Conservation (phyloP, 176 grass and related monocot genomes). For the Urochloa ruziziensis region DNA sequence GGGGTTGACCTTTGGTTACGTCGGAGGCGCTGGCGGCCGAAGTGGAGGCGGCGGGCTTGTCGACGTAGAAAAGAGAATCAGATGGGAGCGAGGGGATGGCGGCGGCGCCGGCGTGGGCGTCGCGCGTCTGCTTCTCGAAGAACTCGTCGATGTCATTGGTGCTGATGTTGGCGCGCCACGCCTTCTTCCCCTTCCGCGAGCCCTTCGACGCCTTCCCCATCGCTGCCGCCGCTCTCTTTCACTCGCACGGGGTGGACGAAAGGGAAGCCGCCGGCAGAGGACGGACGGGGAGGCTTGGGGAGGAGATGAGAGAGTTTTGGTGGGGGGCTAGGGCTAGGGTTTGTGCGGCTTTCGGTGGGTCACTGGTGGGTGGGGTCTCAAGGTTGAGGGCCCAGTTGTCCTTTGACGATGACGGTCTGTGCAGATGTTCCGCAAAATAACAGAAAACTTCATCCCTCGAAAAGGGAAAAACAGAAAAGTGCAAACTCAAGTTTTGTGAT, state of each 20-base stretch:
- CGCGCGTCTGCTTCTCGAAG: conserved; percentile 75
- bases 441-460: neutral
- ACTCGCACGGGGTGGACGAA: neutral
- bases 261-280: neutral
- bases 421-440: neutral
- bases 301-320: neutral
- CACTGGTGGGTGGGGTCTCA: neutral
- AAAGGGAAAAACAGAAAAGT: neutral
- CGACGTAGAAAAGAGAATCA: conserved; percentile 74
- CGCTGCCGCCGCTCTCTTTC: neutral
- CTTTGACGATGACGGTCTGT: neutral
- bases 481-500: too few relatives aligned
- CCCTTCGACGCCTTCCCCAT: conserved; percentile 84
- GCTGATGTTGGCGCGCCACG: conserved; percentile 88
- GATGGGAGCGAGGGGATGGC: conserved; percentile 53
- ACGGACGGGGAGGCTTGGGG: neutral
- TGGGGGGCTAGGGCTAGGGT: conserved; percentile 39
- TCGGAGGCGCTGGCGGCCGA: conserved; percentile 1
- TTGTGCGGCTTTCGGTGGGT: neutral
- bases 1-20: conserved; percentile 4
- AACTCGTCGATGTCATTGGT: conserved; percentile 85
- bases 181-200: conserved; percentile 96
- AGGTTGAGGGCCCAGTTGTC: neutral
- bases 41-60: conserved; percentile 47
- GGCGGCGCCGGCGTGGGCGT: conserved; percentile 58